Evolutionary conservation across 2,329 filamentous ascomycete genomes (phyloP).

Genomic region (Ophiognomonia clavigignenti-juglandacearum): DNA sequence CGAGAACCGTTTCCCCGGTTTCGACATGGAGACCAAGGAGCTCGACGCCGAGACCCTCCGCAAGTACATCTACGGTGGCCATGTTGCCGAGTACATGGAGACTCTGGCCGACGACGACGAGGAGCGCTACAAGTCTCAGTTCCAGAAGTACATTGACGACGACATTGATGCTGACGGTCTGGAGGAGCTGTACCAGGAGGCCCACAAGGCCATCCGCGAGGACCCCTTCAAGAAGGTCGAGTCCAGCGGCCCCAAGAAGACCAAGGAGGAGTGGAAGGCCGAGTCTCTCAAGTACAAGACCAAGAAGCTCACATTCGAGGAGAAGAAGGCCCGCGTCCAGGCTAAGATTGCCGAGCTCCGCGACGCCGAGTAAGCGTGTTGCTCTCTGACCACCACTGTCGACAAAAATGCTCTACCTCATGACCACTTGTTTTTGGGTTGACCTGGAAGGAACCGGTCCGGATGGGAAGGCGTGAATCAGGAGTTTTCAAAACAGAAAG

Average conservation of each 20-base stretch:
- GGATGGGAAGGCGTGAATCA: conserved; percentile 16
- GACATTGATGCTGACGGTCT: conserved; percentile 94
- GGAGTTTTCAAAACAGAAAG: conserved; percentile 13
- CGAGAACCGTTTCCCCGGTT: conserved; percentile 99
- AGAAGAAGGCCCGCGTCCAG: conserved; percentile 82
- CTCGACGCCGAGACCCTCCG: conserved; percentile 94
- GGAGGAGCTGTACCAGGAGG: conserved; percentile 93
- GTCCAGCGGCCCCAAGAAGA: conserved; percentile 76
- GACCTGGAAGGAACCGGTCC: conserved; percentile 12
- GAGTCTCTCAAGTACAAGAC: conserved; percentile 87
- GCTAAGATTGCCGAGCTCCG: conserved; percentile 84
- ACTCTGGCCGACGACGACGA: conserved; percentile 98
- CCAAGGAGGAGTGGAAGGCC: conserved; percentile 94
- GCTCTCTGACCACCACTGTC: background rate
- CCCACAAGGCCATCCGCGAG: conserved; percentile 94
- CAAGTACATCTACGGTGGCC: conserved; percentile 98
- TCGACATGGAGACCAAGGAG: conserved; percentile 96
- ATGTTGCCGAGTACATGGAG: conserved; percentile 99
- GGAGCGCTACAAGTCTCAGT: conserved; percentile 99
- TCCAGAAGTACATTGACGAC: conserved; percentile 95
- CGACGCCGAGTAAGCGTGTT: conserved; percentile 37
- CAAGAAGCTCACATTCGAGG: conserved; percentile 72
- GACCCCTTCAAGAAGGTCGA: conserved; percentile 95
- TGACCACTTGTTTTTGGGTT: conserved; percentile 4
- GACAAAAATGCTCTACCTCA: conserved; percentile 6